Base-by-base conservation (phyloP, 2,329 filamentous ascomycete species). In the Pseudogymnoascus sp. region DNA sequence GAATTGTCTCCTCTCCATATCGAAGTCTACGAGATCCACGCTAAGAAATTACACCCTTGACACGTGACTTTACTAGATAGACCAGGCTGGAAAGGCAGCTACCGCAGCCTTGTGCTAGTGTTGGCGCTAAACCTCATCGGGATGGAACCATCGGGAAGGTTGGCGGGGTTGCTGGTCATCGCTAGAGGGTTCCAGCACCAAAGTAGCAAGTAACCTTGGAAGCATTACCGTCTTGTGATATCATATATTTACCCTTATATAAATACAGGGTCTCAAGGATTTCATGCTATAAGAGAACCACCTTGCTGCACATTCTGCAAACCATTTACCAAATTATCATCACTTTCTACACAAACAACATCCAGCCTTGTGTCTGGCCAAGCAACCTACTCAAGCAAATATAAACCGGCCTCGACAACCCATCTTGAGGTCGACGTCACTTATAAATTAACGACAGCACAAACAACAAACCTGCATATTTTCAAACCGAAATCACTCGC, bases 1-100 rank as follows among this genome's bases (percentile, higher is more conserved):
- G 59, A 62, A 62, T 14, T 62, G 43, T 16, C 42, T 62, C 34
- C 42, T 34, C 34, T 23, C 42, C 38, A 62, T 62, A 49, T 62
- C 42, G 61, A 62, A 56, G 49, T 56, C 36, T 56, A 56, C n/a
- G 9, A 34, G 49, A 36, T 12, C 21, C 14, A 34, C 61, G 25
- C 61, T 62, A 62, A 53, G 21, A 62, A 43, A 53, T 40, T 59
- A 25, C n/a, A n/a, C 31, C 34, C 14, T 8, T 23, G n/a, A 5
- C 38, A 34, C 62, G 37, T 38, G 37, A 31, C 28, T 56, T 4
- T 0, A 3, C 2, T 9, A 34, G 18, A 12, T 31, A 53, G n/a
- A 36, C 49, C 9, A 56, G 49, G 49, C 49, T 56, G 49, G 36
- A 28, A 18, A 56, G n/a, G 28, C 16, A 56, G 1, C 49, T 34